Base-by-base conservation (phyloP, 768 basidiomycete species). In the Coprinellus micaceus region DNA sequence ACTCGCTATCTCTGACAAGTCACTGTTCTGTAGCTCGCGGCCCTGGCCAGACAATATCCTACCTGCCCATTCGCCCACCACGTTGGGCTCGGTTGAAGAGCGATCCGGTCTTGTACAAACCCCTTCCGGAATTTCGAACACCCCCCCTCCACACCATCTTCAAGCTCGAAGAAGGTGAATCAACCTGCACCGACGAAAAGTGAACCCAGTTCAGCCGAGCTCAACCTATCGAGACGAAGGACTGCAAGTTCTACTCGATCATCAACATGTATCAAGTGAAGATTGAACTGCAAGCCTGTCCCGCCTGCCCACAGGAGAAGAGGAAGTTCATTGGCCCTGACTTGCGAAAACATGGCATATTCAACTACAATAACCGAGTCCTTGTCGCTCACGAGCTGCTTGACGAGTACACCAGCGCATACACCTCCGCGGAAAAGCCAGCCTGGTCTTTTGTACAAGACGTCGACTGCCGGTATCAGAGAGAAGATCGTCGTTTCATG, bases 351-450 rank as follows among this genome's bases (percentile, higher is more conserved):
- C 15, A 62, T 9, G 71, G 71, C 1, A 9, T 74, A 0, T 72
- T 75, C 57, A 75, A 75, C 56, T 65, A 2, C 10, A 43, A 43
- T 21, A 43, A 43, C 19, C 5, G 7, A 17, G n/a, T 43, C 7
- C n/a, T 43, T 5, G 65, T 73, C 47, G 56, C 71, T 1, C 70
- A 73, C 43, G 64, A 71, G 11, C 58, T 74, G 4, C 58, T 75
- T 2, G 65, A 75, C 29, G 68, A 69, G 39, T 75, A 72, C 46
- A 73, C 70, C 2, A 63, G 58, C 25, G 57, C 58, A 0, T 74
- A 58, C 47, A 71, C 68, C 12, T 53, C 67, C 7, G 74, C 74
- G 1, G 71, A 75, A 58, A 74, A 67, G 0, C 73, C 71, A 33
- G 6, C 1, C 74, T 74, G 53, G 56, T 52, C 56, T 4, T 50